phyloP scores from a whole-genome alignment of 2,329 filamentous ascomycete species.

The Macrophomina pseudophaseolina region DNA sequence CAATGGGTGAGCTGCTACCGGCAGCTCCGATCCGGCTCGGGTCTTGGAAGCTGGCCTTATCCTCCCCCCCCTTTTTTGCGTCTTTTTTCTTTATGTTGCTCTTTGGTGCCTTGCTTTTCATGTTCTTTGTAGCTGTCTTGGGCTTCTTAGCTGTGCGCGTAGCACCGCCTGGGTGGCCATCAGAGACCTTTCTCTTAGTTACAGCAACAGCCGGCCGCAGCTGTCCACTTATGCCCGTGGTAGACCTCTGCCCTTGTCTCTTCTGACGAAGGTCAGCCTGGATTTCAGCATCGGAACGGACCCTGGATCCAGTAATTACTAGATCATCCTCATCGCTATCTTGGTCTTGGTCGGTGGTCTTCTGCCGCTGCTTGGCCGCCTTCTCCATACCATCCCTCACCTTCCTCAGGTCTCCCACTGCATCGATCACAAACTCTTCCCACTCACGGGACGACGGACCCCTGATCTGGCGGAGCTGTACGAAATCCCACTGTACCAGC shows the following conservation, averaged over 20 bases:
- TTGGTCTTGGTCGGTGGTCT: not conserved
- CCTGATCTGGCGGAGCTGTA: slow-evolving; percentile 8
- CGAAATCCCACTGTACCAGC: not conserved
- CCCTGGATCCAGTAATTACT: not conserved
- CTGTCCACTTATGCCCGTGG: not conserved
- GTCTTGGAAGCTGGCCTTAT: not conserved
- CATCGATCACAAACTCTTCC: slow-evolving; percentile 12
- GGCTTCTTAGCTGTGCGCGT: not conserved
- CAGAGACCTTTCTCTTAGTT: not conserved
- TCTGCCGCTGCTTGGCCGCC: not conserved
- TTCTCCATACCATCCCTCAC: not conserved
- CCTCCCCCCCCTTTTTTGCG: not conserved
- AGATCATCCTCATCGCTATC: not conserved
- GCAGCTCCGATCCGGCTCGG: no score
- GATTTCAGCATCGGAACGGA: not conserved
- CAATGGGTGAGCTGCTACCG: not conserved
- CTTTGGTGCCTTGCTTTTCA: not conserved
- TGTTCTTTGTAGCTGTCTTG: not conserved
- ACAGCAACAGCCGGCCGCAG: not conserved
- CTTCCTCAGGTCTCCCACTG: slow-evolving; percentile 1
- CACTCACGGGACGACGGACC: slow-evolving; percentile 8
- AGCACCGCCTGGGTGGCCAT: no score
- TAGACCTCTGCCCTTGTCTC: not conserved
- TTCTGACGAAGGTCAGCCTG: not conserved
- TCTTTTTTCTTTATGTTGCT: not conserved